Evolutionary conservation across 768 basidiomycete genomes (phyloP), one percentile per base, ranked within the genome.

Genomic region (Kondoa malvinella): DNA sequence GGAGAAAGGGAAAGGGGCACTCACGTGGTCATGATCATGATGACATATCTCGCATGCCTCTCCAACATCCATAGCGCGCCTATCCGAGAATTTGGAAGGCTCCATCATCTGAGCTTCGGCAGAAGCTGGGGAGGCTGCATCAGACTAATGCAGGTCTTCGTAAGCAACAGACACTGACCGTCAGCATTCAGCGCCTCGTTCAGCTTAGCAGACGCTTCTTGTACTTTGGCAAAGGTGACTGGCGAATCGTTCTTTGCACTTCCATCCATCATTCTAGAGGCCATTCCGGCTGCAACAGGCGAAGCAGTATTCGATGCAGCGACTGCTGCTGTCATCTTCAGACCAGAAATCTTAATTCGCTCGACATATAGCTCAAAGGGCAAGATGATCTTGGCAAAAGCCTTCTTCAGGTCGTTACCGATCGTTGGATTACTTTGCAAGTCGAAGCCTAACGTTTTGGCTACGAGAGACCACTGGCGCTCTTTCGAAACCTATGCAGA

Each of bases 1-100:
- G 17, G 32, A 40, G 33, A 34, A 34, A 40, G 8, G 14, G 16
- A 34, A 25, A 32, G 15, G 2, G 4, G 26, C 3, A 64, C 61
- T 14, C 71, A 88, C 86, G 15, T 86, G 91, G 68, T 85, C 85
- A 75, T 92, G 86, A 74, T 88, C 89, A 78, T 85, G 86, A 74
- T 86, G 83, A 76, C 95, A 97, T 67, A 97, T 84, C 79, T 99
- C 95, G 77, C 95, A 99, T 69, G 85, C 84, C 77, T 78, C 65
- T 21, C 64, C 67, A 57, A 12, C 31, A 32, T 25, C 2, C 26
- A 66, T n/a, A 29, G n/a, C 25, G 17, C 33, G 21, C 15, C 40
- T 34, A 40, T n/a, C 25, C 31, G 31, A 31, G 8, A 31, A 34
- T 21, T 65, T 27, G 27, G 26, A 16, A 63, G 61, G 58, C 25